A percentile compares a stretch with the other conserved stretches of the same genome.
Conservation (phyloP, 805 yeast species). For the Myxozyma nipponensis region DNA sequence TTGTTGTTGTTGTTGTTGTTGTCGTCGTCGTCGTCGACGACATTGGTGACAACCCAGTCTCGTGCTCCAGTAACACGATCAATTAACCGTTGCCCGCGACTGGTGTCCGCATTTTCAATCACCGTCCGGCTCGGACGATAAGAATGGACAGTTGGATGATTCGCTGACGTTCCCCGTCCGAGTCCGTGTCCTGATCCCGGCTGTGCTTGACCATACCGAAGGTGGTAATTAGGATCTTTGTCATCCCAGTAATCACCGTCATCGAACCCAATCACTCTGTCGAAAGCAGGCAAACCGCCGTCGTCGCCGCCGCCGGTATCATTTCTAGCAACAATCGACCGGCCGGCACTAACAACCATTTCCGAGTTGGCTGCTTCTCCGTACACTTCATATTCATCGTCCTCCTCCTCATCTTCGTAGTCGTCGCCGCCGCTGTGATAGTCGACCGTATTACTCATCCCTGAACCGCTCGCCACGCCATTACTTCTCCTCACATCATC, state of each 20-base stretch:
- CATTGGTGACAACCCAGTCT: slow-evolving; percentile 26
- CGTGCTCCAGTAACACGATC: slow-evolving; percentile 21
- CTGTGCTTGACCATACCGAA: neutral
- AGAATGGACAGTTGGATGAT: too few relatives aligned
- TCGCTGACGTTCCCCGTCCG: too few relatives aligned
- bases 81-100: slow-evolving; percentile 6
- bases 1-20: too few relatives aligned
- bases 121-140: slow-evolving; percentile 1
- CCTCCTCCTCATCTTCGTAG: slow-evolving; percentile 28
- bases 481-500: slow-evolving; percentile 1
- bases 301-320: neutral
- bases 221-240: slow-evolving; percentile 9
- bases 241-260: slow-evolving; percentile 50
- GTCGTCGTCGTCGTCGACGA: too few relatives aligned
- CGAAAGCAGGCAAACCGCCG: slow-evolving; percentile 44
- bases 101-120: slow-evolving; percentile 14
- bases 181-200: neutral
- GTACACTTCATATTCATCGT: slow-evolving; percentile 11
- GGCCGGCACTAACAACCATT: slow-evolving; percentile 1
- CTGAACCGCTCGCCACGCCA: neutral
- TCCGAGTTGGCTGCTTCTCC: slow-evolving; percentile 10
- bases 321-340: neutral
- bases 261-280: slow-evolving; percentile 45
- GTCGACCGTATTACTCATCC: neutral
- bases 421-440: slow-evolving; percentile 15